Base-by-base conservation (phyloP, 257 asterid genomes). In the Haberlea rhodopensis region DNA sequence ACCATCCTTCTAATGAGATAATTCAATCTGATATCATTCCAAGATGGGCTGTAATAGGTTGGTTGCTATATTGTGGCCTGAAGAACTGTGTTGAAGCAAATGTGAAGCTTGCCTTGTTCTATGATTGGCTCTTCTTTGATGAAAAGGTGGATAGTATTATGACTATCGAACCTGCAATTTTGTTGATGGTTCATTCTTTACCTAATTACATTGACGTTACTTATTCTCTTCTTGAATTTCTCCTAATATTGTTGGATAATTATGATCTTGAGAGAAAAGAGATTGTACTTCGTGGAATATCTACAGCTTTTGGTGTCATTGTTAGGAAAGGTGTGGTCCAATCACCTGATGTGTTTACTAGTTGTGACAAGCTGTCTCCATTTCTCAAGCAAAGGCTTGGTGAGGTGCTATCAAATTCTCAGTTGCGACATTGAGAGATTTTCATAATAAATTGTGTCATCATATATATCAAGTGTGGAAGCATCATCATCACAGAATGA, bases 21-120 rank as follows among this genome's bases (percentile, higher is more conserved):
- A 87, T 73, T 69, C 83, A 78, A 6, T 82, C 87, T 0, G 87
- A 80, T 60, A 66, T 85, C 18, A 70, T 85, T 59, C 97, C 85
- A 3, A 82, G 97, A 73, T 90, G 97, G 97, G 94, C 91, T 59
- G 71, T 81, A 26, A 61, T 87, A 16, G 97, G 97, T 65, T 90
- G 95, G 97, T 51, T 90, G 29, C 80, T 90, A 54, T 80, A 62
- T 52, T 70, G 66, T 18, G 74, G 81, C 55, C 24, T 71, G 83
- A 84, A 72, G 73, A 73, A 65, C 71, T 64, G 80, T 63, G 72
- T 87, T 15, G 80, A 80, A 68, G 94, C 97, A 22, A 89, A 87
- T 76, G 60, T 75, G 52, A 80, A 87, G 78, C 97, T 85, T 62
- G 91, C 84, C 0, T 78, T 89, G 80, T 75, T 89, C 62, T 87